A percentile compares a stretch with the other conserved stretches of the same genome.
phyloP scores from a whole-genome alignment of 164 flowering plant species.

The Annona cherimola region DNA sequence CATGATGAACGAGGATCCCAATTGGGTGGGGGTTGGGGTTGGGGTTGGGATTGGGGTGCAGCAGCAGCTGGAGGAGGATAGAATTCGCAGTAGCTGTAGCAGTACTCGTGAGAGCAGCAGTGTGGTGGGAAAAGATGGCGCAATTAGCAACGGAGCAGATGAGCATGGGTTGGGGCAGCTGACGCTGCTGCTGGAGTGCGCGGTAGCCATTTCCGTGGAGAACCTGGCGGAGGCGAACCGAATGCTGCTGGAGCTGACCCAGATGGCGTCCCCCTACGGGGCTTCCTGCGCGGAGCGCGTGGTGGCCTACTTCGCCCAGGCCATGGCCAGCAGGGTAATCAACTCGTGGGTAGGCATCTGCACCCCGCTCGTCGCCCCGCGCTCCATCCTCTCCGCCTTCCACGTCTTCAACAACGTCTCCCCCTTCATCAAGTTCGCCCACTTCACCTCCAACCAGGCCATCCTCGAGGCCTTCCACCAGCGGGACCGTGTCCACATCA shows the following conservation, averaged over 20 bases:
- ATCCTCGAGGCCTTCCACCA: slow-evolving; percentile 62
- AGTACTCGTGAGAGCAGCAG: not conserved
- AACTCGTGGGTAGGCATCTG: slow-evolving; percentile 68
- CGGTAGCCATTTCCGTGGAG: slow-evolving; percentile 64
- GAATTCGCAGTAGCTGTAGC: too few relatives aligned
- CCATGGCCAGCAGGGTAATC: slow-evolving; percentile 62
- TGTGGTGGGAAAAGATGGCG: slow-evolving; percentile 3
- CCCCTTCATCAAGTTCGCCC: slow-evolving; percentile 67
- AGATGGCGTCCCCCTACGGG: slow-evolving; percentile 59
- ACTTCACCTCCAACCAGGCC: slow-evolving; percentile 82
- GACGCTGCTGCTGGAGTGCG: slow-evolving; percentile 56
- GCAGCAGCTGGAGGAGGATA: too few relatives aligned
- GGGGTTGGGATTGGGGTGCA: too few relatives aligned
- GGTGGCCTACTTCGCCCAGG: slow-evolving; percentile 64
- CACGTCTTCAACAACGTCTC: slow-evolving; percentile 56
- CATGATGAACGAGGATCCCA: slow-evolving; percentile 1
- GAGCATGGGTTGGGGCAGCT: slow-evolving; percentile 39
- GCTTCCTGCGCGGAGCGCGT: slow-evolving; percentile 63
- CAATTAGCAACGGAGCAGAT: slow-evolving; percentile 21
- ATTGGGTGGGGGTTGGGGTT: slow-evolving; percentile 10
- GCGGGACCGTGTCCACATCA: slow-evolving; percentile 52
- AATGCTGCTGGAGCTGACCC: slow-evolving; percentile 61
- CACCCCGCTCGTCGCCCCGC: slow-evolving; percentile 46
- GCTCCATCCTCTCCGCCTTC: slow-evolving; percentile 36
- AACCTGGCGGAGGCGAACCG: slow-evolving; percentile 59